Percentiles rank a stretch among this genome's conserved stretches.
Conservation (phyloP, 352 stramenopile species). For the Pythium periplocum region DNA sequence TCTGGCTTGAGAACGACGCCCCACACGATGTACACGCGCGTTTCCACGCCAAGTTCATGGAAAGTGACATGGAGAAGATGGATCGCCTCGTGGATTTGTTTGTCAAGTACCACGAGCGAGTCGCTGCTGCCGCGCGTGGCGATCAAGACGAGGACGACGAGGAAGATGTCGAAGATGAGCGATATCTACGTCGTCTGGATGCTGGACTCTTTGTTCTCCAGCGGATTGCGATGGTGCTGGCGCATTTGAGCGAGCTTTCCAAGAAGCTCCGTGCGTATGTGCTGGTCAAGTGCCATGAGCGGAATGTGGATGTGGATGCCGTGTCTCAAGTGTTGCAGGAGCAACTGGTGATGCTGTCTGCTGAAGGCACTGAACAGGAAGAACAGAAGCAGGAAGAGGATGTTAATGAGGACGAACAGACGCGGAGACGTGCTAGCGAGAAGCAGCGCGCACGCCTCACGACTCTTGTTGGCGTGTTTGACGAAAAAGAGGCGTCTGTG, state of each 20-base stretch:
- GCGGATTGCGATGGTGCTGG: constrained; percentile 53
- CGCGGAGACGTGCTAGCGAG: neutral
- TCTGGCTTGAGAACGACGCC: constrained; percentile 37
- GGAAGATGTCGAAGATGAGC: constrained; percentile 37
- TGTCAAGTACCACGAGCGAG: constrained; percentile 59
- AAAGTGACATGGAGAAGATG: constrained; percentile 79
- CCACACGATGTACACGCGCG: constrained; percentile 52
- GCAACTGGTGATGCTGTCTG: constrained; percentile 46
- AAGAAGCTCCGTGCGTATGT: constrained; percentile 62
- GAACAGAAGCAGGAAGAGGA: constrained; percentile 12
- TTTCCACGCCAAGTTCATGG: constrained; percentile 78
- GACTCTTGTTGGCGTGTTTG: constrained; percentile 29
- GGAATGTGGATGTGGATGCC: constrained; percentile 44
- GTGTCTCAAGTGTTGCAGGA: constrained; percentile 43
- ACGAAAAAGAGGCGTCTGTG: constrained; percentile 2
- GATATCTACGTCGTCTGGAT: constrained; percentile 61
- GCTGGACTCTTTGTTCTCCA: constrained; percentile 77
- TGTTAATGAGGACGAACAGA: constrained; percentile 13
- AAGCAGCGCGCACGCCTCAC: constrained; percentile 31
- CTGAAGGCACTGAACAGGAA: constrained; percentile 14
- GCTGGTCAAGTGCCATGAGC: constrained; percentile 74
- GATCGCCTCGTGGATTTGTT: constrained; percentile 77
- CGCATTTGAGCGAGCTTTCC: constrained; percentile 58
- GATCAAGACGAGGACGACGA: constrained; percentile 18
- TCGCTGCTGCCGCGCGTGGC: constrained; percentile 20